A percentile compares a stretch with the other conserved stretches of the same genome.
These are phyloP conservation scores for Mortierella antarctica DNA, from an alignment of 192 early-diverging fungal species.

Conservation along the genomic window DNA sequence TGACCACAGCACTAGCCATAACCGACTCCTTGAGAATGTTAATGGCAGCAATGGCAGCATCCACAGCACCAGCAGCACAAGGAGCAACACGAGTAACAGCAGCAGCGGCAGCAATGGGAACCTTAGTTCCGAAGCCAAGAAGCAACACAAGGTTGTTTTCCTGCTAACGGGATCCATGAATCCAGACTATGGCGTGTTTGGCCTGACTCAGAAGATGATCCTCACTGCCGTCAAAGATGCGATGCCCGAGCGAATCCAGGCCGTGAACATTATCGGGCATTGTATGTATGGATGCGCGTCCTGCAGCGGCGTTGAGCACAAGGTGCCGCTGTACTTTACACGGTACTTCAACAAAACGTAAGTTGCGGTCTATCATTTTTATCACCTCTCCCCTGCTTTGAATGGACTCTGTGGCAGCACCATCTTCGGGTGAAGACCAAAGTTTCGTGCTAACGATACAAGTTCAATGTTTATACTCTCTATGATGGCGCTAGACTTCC, in stretches of 20 bases:
- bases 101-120: not conserved
- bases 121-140: constrained; percentile 15
- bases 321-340: constrained; percentile 53
- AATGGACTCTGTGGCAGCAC: not conserved
- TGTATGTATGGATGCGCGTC: constrained; percentile 53
- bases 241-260: constrained; percentile 32
- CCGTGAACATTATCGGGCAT: constrained; percentile 46
- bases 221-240: constrained; percentile 37
- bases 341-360: constrained; percentile 50
- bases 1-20: not conserved
- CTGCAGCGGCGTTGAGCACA: constrained; percentile 50
- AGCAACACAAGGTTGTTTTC: constrained; percentile 45
- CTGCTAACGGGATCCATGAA: constrained; percentile 53
- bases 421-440: not conserved
- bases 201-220: constrained; percentile 32
- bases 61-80: constrained; percentile 4
- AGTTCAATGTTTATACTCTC: not conserved
- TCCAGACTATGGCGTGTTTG: constrained; percentile 39
- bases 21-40: not conserved
- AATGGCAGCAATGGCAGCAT: constrained; percentile 12
- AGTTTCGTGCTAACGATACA: not conserved
- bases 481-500: constrained; percentile 27
- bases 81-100: not conserved
- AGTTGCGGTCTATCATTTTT: not conserved
- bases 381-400: not conserved